Conservation (phyloP, 2,329 filamentous ascomycete species). For the Rhinocladiella mackenziei region DNA sequence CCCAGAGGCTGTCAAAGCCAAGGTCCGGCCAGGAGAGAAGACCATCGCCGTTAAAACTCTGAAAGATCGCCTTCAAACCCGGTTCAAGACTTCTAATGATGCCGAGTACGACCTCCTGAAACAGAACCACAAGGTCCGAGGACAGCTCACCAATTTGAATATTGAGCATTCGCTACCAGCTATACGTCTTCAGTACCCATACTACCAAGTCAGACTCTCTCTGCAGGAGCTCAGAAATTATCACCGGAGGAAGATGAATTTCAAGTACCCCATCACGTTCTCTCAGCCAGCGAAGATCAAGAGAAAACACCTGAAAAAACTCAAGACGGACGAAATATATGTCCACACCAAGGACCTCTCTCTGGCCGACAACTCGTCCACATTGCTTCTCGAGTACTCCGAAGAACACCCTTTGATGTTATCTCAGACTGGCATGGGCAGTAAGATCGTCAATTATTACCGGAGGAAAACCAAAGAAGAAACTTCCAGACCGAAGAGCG, state of each 20-base stretch:
- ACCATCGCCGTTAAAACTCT: slow-evolving; percentile 57
- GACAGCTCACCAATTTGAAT: slow-evolving; percentile 83
- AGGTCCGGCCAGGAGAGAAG: slow-evolving; percentile 35
- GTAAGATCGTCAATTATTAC: slow-evolving; percentile 94
- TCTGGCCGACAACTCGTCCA: slow-evolving; percentile 81
- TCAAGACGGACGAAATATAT: slow-evolving; percentile 74
- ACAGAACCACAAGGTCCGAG: slow-evolving; percentile 93
- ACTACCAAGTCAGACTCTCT: slow-evolving; percentile 82
- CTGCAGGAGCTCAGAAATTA: slow-evolving; percentile 72
- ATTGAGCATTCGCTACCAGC: slow-evolving; percentile 94
- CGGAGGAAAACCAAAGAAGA: slow-evolving; percentile 78
- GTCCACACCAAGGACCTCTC: slow-evolving; percentile 75
- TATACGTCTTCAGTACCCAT: slow-evolving; percentile 86
- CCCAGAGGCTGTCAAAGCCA: slow-evolving; percentile 55
- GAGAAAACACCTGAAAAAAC: slow-evolving; percentile 76
- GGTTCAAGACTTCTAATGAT: slow-evolving; percentile 96
- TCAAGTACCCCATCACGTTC: slow-evolving; percentile 66
- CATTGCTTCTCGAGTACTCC: slow-evolving; percentile 88
- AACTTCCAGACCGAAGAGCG: slow-evolving; percentile 68
- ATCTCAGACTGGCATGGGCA: slow-evolving; percentile 97
- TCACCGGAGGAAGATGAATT: slow-evolving; percentile 73
- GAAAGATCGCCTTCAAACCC: slow-evolving; percentile 60
- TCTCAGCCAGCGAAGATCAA: slow-evolving; percentile 67
- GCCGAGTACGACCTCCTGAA: slow-evolving; percentile 93
- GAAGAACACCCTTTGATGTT: slow-evolving; percentile 88